phyloP scores from a whole-genome alignment of 768 basidiomycete genomes.

The Pleurotus sapidus region DNA sequence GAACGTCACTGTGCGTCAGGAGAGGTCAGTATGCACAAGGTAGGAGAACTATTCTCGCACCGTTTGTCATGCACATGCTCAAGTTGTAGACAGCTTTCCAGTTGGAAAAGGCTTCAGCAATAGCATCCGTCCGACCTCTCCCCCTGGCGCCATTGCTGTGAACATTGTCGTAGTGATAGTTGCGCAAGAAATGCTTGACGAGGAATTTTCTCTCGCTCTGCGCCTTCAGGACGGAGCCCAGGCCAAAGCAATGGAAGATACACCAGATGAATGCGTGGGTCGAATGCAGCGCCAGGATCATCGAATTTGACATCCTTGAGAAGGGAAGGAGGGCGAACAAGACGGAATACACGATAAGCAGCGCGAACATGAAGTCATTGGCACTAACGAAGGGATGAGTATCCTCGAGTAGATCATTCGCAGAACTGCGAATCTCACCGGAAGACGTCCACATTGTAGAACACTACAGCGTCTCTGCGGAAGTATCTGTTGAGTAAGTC shows the following conservation, averaged over 20 bases:
- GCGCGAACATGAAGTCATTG: conserved; percentile 76
- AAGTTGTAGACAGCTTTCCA: conserved; percentile 95
- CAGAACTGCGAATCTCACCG: conserved; percentile 47
- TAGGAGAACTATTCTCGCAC: conserved; percentile 33
- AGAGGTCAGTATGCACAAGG: conserved; percentile 6
- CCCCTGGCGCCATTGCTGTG: conserved; percentile 41
- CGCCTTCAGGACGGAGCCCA: conserved; percentile 79
- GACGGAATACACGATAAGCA: conserved; percentile 70
- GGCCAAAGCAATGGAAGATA: conserved; percentile 81
- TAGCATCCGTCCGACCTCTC: conserved; percentile 50
- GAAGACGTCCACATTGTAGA: conserved; percentile 81
- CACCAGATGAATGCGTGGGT: conserved; percentile 85
- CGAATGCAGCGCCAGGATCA: conserved; percentile 67
- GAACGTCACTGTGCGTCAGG: conserved; percentile 64
- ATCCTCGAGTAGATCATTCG: conserved; percentile 16
- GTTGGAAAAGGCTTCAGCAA: conserved; percentile 92
- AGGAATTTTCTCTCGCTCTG: conserved; percentile 88
- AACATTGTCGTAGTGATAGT: conserved; percentile 82
- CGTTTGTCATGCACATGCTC: conserved; percentile 93
- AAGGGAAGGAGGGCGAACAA: conserved; percentile 56
- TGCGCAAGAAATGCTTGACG: conserved; percentile 91
- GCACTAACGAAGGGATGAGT: conserved; percentile 48
- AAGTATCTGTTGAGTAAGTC: conserved; percentile 91
- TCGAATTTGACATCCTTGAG: conserved; percentile 36
- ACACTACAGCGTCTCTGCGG: conserved; percentile 77